Conservation (phyloP, 2,329 filamentous ascomycete species). For the Aureobasidium musti region DNA sequence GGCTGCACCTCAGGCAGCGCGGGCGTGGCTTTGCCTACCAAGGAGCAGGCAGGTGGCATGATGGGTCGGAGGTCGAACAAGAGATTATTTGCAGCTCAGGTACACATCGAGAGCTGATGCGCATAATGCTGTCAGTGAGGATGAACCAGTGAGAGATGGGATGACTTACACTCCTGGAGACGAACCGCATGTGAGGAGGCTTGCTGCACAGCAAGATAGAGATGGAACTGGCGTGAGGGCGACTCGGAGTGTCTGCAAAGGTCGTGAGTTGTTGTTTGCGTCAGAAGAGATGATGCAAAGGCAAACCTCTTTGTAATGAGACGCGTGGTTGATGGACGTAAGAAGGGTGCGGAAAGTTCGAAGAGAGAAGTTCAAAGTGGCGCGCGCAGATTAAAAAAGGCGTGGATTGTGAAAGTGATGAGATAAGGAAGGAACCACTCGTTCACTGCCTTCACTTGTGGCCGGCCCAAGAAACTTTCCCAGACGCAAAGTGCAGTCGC, state of each 20-base stretch:
- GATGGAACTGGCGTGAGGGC: no score
- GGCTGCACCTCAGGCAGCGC: background rate
- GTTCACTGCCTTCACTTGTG: background rate
- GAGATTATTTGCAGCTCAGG: no score
- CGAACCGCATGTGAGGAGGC: rapidly evolving
- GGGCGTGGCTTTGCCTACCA: no score
- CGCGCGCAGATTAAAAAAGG: background rate
- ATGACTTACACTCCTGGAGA: background rate
- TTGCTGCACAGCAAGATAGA: background rate
- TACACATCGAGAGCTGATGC: background rate
- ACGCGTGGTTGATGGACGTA: background rate
- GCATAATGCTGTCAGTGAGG: background rate
- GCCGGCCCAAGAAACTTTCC: no score
- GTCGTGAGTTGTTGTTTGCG: background rate
- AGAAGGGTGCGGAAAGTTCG: background rate
- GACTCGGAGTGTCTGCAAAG: no score
- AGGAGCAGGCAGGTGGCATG: background rate
- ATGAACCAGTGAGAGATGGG: no score
- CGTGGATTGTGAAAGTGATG: background rate
- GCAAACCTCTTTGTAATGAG: background rate
- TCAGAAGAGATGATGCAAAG: background rate
- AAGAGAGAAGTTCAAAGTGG: background rate
- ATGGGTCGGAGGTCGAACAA: background rate
- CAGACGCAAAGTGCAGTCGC: background rate
- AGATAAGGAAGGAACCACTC: background rate